These are phyloP conservation scores for Talaromyces sp. DNA, from an alignment of 2,329 filamentous ascomycete species.

Conservation along the genomic window DNA sequence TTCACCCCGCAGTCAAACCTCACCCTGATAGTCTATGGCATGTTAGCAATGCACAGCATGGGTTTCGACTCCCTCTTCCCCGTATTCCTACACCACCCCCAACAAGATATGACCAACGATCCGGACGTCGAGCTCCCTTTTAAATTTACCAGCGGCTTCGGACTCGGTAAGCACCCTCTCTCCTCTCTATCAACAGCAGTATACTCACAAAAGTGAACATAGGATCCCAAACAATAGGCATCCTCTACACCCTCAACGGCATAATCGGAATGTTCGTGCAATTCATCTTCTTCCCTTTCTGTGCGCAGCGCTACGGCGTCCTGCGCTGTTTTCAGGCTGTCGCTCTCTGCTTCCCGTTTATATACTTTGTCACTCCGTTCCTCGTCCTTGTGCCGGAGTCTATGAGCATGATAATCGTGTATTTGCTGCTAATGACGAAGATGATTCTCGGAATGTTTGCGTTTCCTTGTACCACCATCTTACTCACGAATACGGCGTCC, in stretches of 20 bases:
- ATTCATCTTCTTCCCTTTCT: slow-evolving; percentile 76
- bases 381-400: slow-evolving; percentile 59
- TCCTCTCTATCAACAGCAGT: background rate
- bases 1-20: slow-evolving; percentile 71
- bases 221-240: slow-evolving; percentile 70
- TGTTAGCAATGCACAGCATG: slow-evolving; percentile 77
- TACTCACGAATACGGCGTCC: slow-evolving; percentile 80
- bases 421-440: slow-evolving; percentile 69
- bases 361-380: slow-evolving; percentile 81
- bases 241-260: slow-evolving; percentile 81
- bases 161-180: slow-evolving; percentile 46
- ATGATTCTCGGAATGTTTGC: slow-evolving; percentile 74
- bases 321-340: slow-evolving; percentile 69
- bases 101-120: slow-evolving; percentile 52
- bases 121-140: slow-evolving; percentile 66
- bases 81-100: slow-evolving; percentile 79
- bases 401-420: slow-evolving; percentile 58
- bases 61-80: slow-evolving; percentile 85
- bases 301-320: slow-evolving; percentile 71
- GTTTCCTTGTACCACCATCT: slow-evolving; percentile 84
- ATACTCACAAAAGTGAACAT: slow-evolving; percentile 25
- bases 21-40: slow-evolving; percentile 72
- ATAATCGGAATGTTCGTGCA: slow-evolving; percentile 76
- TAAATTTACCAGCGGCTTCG: slow-evolving; percentile 79
- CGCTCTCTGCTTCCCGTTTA: slow-evolving; percentile 64